Conservation (phyloP, 202 grass and related monocot species). For the Setaria viridis region DNA sequence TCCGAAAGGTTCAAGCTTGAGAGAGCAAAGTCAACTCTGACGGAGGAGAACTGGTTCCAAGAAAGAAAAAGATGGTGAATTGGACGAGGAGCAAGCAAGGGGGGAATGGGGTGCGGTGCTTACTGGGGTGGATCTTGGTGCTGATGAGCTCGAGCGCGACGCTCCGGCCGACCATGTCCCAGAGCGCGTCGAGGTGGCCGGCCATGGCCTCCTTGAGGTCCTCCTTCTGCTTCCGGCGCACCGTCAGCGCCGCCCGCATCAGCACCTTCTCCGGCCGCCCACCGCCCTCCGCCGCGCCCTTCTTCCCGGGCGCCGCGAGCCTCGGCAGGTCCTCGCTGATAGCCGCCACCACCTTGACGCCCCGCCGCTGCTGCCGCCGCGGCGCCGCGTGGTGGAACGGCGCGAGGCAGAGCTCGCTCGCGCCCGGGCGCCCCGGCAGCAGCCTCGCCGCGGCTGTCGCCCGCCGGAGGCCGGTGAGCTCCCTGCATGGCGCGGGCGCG, state of each 20-base stretch:
- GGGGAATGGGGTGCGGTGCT: constrained; percentile 7
- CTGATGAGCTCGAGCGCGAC: constrained; percentile 93
- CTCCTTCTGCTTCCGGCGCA: constrained; percentile 95
- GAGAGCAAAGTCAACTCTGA: constrained; percentile 32
- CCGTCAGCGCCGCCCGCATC: constrained; percentile 84
- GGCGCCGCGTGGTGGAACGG: constrained; percentile 29
- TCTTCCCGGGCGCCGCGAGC: constrained; percentile 48
- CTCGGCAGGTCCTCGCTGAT: constrained; percentile 82
- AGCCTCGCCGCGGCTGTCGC: neutral
- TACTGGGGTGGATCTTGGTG: constrained; percentile 88
- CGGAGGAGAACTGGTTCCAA: neutral
- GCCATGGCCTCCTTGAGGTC: constrained; percentile 89
- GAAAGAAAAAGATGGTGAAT: neutral
- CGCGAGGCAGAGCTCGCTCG: constrained; percentile 53
- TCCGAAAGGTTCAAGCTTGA: constrained; percentile 13
- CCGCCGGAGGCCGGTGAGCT: constrained; percentile 40
- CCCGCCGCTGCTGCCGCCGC: constrained; percentile 18
- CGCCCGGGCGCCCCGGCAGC: constrained; percentile 14
- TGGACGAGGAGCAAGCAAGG: neutral
- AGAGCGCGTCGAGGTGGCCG: constrained; percentile 80
- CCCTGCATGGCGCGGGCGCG: constrained; percentile 49
- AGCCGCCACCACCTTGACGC: constrained; percentile 56
- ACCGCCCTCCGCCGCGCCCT: neutral
- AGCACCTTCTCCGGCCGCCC: constrained; percentile 51
- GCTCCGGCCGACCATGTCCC: constrained; percentile 83